Evolutionary conservation across 257 asterid genomes (phyloP).

Genomic region (Jaltomata sinuosa): DNA sequence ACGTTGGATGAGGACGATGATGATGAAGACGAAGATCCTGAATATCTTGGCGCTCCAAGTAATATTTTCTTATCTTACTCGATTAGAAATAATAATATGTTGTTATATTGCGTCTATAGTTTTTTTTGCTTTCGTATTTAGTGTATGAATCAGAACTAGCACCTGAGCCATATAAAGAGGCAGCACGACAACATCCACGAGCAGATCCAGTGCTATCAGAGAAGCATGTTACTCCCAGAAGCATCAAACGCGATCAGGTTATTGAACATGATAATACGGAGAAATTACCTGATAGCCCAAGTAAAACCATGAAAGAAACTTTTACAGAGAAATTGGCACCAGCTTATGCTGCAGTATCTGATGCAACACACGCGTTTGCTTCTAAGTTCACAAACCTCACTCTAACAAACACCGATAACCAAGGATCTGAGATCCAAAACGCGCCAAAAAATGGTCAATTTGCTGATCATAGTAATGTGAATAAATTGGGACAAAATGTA

Average conservation of each 20-base stretch:
- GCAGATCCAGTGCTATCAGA: slow-evolving; percentile 68
- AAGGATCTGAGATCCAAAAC: not conserved
- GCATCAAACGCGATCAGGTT: not conserved
- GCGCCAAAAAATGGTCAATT: not conserved
- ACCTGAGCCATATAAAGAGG: slow-evolving; percentile 55
- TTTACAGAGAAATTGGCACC: slow-evolving; percentile 47
- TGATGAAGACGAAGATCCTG: slow-evolving; percentile 57
- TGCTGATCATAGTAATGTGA: not conserved
- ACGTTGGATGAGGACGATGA: slow-evolving; percentile 31
- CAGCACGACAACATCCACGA: slow-evolving; percentile 80
- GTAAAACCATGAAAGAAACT: slow-evolving; percentile 29
- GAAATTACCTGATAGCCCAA: slow-evolving; percentile 7
- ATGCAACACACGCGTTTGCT: slow-evolving; percentile 46
- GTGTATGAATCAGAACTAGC: slow-evolving; percentile 95
- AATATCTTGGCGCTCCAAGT: slow-evolving; percentile 98
- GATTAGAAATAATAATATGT: not conserved
- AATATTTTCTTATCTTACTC: not conserved
- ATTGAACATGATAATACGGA: not conserved
- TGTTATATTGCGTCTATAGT: not conserved
- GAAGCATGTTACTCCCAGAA: slow-evolving; percentile 31
- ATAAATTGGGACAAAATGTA: slow-evolving; percentile 9
- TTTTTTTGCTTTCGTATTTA: slow-evolving; percentile 9
- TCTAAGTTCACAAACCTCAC: slow-evolving; percentile 39
- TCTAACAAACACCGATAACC: slow-evolving; percentile 15
- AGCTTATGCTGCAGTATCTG: slow-evolving; percentile 47